phyloP scores from a whole-genome alignment of 2,329 filamentous ascomycete species.

The Fusarium multiceps region DNA sequence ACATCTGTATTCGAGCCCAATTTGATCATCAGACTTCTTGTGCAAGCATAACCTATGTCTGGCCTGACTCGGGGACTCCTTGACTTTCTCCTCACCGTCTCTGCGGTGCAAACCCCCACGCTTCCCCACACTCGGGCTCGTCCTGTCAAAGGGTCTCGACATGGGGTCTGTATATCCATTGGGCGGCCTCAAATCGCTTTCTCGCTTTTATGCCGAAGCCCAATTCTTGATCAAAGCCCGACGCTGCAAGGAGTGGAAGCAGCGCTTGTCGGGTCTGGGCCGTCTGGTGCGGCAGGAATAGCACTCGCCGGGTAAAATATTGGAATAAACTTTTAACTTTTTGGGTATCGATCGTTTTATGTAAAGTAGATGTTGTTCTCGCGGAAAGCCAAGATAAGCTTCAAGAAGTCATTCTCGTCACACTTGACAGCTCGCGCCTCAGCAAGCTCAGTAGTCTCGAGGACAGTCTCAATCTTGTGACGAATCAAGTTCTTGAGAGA shows the following conservation, averaged over 20 bases:
- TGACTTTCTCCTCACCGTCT: constrained; percentile 13
- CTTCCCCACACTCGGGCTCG: constrained; percentile 24
- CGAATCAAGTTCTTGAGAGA: constrained; percentile 18
- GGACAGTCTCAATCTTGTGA: constrained; percentile 14
- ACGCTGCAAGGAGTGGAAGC: background rate
- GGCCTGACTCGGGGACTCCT: background rate
- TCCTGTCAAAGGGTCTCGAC: background rate
- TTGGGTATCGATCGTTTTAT: constrained; percentile 3
- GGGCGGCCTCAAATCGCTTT: constrained; percentile 4
- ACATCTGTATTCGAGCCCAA: background rate
- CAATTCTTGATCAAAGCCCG: background rate
- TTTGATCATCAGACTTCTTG: background rate
- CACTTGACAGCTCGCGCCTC: constrained; percentile 18
- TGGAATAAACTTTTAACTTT: background rate
- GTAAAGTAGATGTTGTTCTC: constrained; percentile 19
- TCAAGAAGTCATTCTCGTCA: constrained; percentile 16
- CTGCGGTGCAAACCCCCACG: constrained; percentile 14
- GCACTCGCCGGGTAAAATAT: background rate
- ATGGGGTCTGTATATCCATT: background rate
- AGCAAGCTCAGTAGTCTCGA: constrained; percentile 10
- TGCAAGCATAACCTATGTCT: constrained; percentile 1
- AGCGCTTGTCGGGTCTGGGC: background rate
- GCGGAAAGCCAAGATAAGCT: constrained; percentile 17
- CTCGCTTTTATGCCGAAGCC: background rate
- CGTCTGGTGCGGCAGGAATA: background rate